Evolutionary conservation across 345 rosid genomes (phyloP).

Genomic region (Arabidopsis suecica): DNA sequence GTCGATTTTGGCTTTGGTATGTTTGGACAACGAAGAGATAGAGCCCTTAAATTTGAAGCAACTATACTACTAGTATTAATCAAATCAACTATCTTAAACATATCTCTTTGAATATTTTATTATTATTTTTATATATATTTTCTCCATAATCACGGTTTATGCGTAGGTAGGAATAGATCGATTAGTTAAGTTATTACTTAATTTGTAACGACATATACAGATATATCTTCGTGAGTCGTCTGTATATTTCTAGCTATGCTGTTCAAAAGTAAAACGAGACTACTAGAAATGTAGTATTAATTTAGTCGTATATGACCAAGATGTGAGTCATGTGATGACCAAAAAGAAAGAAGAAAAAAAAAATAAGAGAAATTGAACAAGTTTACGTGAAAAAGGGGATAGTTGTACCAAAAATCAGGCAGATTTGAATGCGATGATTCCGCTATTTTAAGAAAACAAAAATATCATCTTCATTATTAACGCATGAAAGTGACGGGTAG

Average conservation of each 20-base stretch:
- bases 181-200: neutral
- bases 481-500: slow-evolving; percentile 36
- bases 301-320: slow-evolving; percentile 6
- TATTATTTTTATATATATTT: no score
- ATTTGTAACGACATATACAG: neutral
- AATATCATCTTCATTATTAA: slow-evolving; percentile 25
- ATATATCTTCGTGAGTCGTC: neutral
- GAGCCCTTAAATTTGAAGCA: neutral
- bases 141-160: neutral
- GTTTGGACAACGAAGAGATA: neutral
- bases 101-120: neutral
- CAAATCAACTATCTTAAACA: neutral
- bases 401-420: slow-evolving; percentile 37
- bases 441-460: slow-evolving; percentile 22
- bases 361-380: neutral
- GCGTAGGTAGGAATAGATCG: neutral
- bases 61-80: neutral
- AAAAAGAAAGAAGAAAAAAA: neutral
- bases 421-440: slow-evolving; percentile 46
- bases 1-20: slow-evolving; percentile 3
- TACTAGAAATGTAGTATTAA: neutral
- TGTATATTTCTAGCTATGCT: neutral
- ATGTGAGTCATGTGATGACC: neutral
- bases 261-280: neutral
- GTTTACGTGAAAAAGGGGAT: slow-evolving; percentile 26